Percentiles rank a stretch among this genome's conserved stretches.
Evolutionary conservation across 768 basidiomycete species (phyloP).

Genomic region (Psilocybe subaeruginosa): DNA sequence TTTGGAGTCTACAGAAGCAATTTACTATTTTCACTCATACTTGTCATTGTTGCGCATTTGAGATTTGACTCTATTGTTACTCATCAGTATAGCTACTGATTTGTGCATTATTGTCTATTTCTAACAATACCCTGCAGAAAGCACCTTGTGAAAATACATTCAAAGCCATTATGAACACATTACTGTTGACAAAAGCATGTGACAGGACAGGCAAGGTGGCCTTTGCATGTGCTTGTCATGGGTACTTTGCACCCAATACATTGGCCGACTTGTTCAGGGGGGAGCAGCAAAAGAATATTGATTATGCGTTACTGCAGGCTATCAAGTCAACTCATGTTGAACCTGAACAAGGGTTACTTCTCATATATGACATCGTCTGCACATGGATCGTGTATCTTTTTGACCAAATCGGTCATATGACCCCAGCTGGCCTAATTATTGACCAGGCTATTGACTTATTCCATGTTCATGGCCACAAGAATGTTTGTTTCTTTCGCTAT

Average conservation of each 20-base stretch:
- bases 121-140: conserved; percentile 9
- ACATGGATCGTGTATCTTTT: background rate
- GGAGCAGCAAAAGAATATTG: conserved; percentile 27
- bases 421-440: conserved; percentile 1
- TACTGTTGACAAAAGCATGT: conserved; percentile 10
- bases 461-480: no score
- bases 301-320: conserved; percentile 16
- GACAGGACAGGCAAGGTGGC: conserved; percentile 18
- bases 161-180: conserved; percentile 10
- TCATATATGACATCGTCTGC: background rate
- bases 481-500: no score
- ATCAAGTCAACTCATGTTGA: conserved; percentile 11
- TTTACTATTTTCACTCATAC: no score
- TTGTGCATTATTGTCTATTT: no score
- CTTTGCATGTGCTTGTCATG: conserved; percentile 20
- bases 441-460: no score
- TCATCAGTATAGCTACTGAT: no score
- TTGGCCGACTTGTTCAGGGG: conserved; percentile 22
- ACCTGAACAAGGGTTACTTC: conserved; percentile 6
- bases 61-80: no score
- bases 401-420: background rate
- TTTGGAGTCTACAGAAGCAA: no score
- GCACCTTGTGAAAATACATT: conserved; percentile 20
- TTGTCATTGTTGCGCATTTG: no score
- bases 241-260: conserved; percentile 18